These are phyloP conservation scores for Plasmodium relictum DNA, from an alignment of 169 alveolate genomes.

Conservation along the genomic window DNA sequence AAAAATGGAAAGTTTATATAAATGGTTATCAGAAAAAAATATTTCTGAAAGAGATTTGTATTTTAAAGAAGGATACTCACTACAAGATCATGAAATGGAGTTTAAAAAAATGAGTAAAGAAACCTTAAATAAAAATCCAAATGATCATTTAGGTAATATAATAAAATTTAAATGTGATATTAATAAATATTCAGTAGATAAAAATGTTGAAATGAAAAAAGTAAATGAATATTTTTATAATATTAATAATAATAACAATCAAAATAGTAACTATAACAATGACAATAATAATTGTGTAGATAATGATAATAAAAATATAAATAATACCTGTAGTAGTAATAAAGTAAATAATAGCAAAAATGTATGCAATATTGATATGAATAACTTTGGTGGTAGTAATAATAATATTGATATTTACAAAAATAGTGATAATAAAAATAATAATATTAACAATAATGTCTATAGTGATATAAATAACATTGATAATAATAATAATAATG, in stretches of 20 bases:
- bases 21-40: not conserved
- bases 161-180: not conserved
- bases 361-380: not conserved
- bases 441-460: not conserved
- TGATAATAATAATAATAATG: not conserved
- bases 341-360: not conserved
- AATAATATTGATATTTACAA: not conserved
- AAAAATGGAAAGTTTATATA: not conserved
- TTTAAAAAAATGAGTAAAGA: constrained; percentile 8
- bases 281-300: not conserved
- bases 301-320: not conserved
- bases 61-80: not conserved
- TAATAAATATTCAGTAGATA: not conserved
- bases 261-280: not conserved
- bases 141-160: not conserved
- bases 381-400: not conserved
- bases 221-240: not conserved
- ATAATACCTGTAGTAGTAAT: not conserved
- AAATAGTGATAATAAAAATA: not conserved
- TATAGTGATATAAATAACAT: not conserved
- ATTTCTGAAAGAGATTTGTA: not conserved
- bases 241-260: not conserved
- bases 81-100: not conserved
- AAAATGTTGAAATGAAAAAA: not conserved
- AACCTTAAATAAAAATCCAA: constrained; percentile 1